Conservation (phyloP, 1,284 basidiomycete genomes). For the Ceratobasidium sp. region DNA sequence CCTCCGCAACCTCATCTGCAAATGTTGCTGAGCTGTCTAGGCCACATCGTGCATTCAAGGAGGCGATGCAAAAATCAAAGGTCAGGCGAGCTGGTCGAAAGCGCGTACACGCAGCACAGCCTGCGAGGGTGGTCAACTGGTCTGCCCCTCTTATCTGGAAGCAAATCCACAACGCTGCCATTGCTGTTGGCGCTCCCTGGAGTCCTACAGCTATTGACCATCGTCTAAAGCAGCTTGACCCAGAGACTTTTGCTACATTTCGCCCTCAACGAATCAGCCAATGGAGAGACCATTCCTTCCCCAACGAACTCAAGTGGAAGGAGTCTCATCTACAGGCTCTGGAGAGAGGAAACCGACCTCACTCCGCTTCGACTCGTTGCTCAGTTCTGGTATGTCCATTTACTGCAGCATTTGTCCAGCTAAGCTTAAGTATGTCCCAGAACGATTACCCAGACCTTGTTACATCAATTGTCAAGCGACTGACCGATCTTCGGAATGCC, state of each 20-base stretch:
- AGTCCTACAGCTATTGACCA: background rate
- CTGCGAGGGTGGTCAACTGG: constrained; percentile 25
- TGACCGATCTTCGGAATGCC: background rate
- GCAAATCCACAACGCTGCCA: background rate
- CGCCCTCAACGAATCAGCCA: constrained; percentile 8
- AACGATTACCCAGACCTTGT: background rate
- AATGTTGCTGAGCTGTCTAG: background rate
- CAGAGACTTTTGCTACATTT: constrained; percentile 5
- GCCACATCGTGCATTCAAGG: constrained; percentile 3
- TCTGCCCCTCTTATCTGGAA: constrained; percentile 19
- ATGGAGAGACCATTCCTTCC: background rate
- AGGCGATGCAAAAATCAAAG: background rate
- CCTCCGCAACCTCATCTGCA: too few species aligned
- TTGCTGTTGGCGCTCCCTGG: constrained; percentile 7
- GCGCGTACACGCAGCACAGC: background rate
- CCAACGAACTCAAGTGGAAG: background rate
- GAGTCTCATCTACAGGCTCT: constrained; percentile 5
- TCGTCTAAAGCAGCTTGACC: background rate
- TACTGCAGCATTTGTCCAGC: background rate
- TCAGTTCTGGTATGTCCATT: background rate
- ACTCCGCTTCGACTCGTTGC: background rate
- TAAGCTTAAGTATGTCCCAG: background rate
- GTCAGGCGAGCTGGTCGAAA: background rate
- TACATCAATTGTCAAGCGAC: background rate
- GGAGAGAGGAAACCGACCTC: background rate